Percentiles rank a stretch among this genome's conserved stretches.
Evolutionary conservation across 2,329 filamentous ascomycete genomes (phyloP).

Genomic region (Neoarthrinium moseri): DNA sequence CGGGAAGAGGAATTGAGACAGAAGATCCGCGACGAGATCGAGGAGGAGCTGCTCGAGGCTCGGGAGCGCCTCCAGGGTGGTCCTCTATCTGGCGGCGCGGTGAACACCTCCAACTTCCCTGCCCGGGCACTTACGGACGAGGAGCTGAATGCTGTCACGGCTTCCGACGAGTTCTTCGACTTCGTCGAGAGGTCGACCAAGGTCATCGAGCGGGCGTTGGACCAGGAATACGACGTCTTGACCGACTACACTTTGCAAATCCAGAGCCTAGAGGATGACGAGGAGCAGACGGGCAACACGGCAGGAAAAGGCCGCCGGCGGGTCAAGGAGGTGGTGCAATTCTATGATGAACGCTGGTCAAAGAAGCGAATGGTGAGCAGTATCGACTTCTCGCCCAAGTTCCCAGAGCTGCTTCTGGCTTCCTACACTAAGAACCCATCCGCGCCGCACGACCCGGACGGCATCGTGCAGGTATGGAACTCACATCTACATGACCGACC

Average conservation of each 20-base stretch:
- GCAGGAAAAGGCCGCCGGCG: constrained; percentile 70
- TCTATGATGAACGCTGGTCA: constrained; percentile 93
- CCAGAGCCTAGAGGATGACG: constrained; percentile 74
- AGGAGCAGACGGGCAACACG: constrained; percentile 71
- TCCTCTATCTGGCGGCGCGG: constrained; percentile 41
- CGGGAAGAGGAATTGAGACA: constrained; percentile 86
- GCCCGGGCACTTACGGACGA: constrained; percentile 77
- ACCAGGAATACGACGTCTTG: constrained; percentile 94
- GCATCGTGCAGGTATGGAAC: constrained; percentile 96
- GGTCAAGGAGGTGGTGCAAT: constrained; percentile 86
- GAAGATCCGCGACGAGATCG: constrained; percentile 83
- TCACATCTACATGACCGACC: constrained; percentile 89
- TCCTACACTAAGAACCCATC: constrained; percentile 97
- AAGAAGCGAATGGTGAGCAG: constrained; percentile 97
- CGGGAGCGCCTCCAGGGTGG: constrained; percentile 59
- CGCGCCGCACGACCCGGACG: constrained; percentile 89
- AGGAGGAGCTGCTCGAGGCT: constrained; percentile 81
- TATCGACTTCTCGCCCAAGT: constrained; percentile 93
- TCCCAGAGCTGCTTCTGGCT: constrained; percentile 86
- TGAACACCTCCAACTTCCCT: constrained; percentile 62
- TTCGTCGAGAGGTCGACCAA: constrained; percentile 96
- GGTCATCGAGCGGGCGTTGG: constrained; percentile 91
- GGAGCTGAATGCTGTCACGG: constrained; percentile 85
- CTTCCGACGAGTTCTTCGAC: constrained; percentile 89
- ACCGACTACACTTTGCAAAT: constrained; percentile 89